Evolutionary conservation across 768 basidiomycete genomes (phyloP), one percentile per base, ranked within the genome.

Genomic region (Galerina marginata): DNA sequence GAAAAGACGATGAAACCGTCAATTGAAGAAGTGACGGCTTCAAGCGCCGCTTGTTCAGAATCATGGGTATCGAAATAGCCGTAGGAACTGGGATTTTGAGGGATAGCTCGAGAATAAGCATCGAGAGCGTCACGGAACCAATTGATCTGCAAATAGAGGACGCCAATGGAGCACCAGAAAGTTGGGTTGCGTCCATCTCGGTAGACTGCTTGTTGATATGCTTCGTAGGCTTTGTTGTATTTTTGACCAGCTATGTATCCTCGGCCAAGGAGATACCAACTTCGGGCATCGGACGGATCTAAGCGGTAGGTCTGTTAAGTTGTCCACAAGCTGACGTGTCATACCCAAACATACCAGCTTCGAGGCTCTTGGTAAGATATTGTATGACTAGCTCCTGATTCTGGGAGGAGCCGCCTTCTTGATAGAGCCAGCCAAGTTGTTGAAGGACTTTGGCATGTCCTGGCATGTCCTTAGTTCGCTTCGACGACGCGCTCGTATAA

Each of bases 271-370:
- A n/a, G n/a, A n/a, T n/a, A n/a, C n/a, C n/a, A n/a, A n/a, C n/a
- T n/a, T n/a, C n/a, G n/a, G n/a, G n/a, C n/a, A n/a, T n/a, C n/a
- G n/a, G n/a, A n/a, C n/a, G n/a, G n/a, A n/a, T n/a, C n/a, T n/a
- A n/a, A n/a, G n/a, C n/a, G n/a, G n/a, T n/a, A n/a, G 97, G 97
- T 73, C 98, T 98, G 83, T 97, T 98, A 79, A 97, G 97, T 73
- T 98, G 96, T 75, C 93, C 93, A 14, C 93, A 95, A 14, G 95
- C 93, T n/a, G n/a, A n/a, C n/a, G n/a, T n/a, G n/a, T n/a, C n/a
- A n/a, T n/a, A n/a, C n/a, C n/a, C n/a, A n/a, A n/a, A n/a, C n/a
- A n/a, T n/a, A n/a, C n/a, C n/a, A n/a, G n/a, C n/a, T n/a, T n/a
- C n/a, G n/a, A n/a, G n/a, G n/a, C n/a, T n/a, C n/a, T n/a, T n/a